These are phyloP conservation scores for Besnoitia besnoiti DNA, from an alignment of 169 alveolate genomes.

Conservation along the genomic window DNA sequence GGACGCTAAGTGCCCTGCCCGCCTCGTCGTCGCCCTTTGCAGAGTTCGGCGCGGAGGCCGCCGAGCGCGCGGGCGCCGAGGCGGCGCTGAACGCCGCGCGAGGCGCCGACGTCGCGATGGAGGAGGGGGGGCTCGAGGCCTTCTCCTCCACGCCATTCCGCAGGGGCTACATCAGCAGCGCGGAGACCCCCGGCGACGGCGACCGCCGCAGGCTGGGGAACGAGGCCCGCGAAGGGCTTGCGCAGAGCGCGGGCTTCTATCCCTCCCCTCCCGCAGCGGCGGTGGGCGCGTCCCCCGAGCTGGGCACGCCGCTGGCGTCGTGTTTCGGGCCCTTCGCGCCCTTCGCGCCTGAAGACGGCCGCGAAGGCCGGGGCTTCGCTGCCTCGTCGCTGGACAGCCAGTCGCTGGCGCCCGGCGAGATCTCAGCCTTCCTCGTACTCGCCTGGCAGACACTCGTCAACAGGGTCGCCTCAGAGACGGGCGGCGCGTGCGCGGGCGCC, in stretches of 20 bases:
- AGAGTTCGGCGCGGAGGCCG: not conserved
- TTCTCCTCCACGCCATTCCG: slow-evolving; percentile 10
- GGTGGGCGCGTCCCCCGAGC: not conserved
- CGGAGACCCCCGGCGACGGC: not conserved
- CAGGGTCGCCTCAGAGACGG: not conserved
- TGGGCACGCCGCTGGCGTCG: not conserved
- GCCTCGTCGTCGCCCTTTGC: not conserved
- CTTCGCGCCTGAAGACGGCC: not conserved
- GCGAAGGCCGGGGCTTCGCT: not conserved
- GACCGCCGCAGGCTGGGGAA: not conserved
- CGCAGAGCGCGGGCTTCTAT: not conserved
- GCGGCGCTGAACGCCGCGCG: not conserved
- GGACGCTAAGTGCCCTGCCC: not conserved
- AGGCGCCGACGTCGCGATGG: not conserved
- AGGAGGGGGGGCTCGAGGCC: not conserved
- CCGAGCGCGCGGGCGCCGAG: not conserved
- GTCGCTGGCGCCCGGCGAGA: not conserved
- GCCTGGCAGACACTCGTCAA: not conserved
- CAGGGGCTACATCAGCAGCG: not conserved
- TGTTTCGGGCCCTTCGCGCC: not conserved
- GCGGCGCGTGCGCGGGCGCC: not conserved
- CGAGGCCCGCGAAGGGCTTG: not conserved
- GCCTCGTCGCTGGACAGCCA: too few relatives aligned
- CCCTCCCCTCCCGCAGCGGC: not conserved
- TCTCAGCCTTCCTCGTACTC: not conserved